These are phyloP conservation scores for Yamadazyma paraphyllophila DNA, from an alignment of 805 yeast genomes.

Conservation along the genomic window DNA sequence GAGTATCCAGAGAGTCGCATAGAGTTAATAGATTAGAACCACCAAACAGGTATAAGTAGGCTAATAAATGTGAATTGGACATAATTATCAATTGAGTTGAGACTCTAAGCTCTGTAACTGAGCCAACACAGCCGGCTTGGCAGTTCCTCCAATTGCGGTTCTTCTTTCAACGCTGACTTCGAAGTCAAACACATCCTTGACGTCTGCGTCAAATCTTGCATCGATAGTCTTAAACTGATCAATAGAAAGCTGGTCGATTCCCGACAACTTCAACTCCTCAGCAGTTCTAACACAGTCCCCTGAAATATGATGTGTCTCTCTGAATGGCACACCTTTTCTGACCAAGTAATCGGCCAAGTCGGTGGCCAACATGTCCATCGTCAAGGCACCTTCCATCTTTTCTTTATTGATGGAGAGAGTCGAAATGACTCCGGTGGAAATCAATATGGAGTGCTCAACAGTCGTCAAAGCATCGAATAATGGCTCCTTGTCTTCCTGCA, in stretches of 20 bases:
- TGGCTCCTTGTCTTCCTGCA: conserved; percentile 99
- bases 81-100: conserved; percentile 1
- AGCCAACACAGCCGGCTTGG: conserved; percentile 79
- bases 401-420: conserved; percentile 72
- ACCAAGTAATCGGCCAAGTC: conserved; percentile 97
- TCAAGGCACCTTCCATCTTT: conserved; percentile 81
- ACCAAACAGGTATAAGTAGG: too few relatives aligned
- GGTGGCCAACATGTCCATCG: conserved; percentile 99
- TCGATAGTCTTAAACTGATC: conserved; percentile 82
- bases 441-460: conserved; percentile 88
- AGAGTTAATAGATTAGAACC: too few relatives aligned
- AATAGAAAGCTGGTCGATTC: conserved; percentile 80
- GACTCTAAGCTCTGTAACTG: conserved; percentile 52
- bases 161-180: conserved; percentile 96
- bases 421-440: conserved; percentile 95
- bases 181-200: conserved; percentile 81
- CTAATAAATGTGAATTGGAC: background rate
- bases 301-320: conserved; percentile 98
- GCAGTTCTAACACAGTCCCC: conserved; percentile 96
- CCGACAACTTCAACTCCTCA: conserved; percentile 71
- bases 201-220: conserved; percentile 75
- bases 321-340: conserved; percentile 96
- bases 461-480: conserved; percentile 86
- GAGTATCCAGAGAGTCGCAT: too few relatives aligned
- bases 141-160: conserved; percentile 96